phyloP scores from a whole-genome alignment of 805 yeast species.

The Candida khao-thaluensis region DNA sequence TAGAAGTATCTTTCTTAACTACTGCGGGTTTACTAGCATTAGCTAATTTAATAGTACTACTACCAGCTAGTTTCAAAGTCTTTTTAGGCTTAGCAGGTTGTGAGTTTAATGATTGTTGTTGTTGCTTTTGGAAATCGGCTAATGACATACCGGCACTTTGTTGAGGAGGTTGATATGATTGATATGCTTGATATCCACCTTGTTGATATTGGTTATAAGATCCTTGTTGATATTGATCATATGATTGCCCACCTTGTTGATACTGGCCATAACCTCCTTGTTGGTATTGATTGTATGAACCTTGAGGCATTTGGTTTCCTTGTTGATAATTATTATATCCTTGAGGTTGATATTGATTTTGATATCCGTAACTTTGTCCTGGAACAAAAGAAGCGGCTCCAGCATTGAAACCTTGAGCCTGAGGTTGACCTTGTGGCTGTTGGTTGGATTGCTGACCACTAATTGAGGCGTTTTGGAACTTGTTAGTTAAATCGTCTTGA shows the following conservation, averaged over 20 bases:
- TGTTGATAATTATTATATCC: constrained; percentile 5
- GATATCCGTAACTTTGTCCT: constrained; percentile 24
- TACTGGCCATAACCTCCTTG: constrained; percentile 12
- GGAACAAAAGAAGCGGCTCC: constrained; percentile 52
- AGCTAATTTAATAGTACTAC: constrained; percentile 64
- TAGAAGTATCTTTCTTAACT: constrained; percentile 18
- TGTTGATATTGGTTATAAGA: constrained; percentile 15
- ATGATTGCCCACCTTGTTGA: constrained; percentile 12
- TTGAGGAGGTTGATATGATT: constrained; percentile 18
- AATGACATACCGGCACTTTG: constrained; percentile 53
- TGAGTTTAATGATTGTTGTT: constrained; percentile 35
- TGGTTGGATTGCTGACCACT: constrained; percentile 21
- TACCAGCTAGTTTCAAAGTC: constrained; percentile 63
- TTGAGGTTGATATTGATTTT: constrained; percentile 14
- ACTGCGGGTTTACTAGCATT: constrained; percentile 41
- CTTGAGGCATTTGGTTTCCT: not conserved
- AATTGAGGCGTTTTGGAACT: constrained; percentile 43
- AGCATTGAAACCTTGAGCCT: constrained; percentile 42
- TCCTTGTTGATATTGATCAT: constrained; percentile 8
- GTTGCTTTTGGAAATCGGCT: constrained; percentile 78
- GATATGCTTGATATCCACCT: constrained; percentile 16
- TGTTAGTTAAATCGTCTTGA: constrained; percentile 45
- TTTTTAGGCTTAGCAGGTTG: constrained; percentile 61
- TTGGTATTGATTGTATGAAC: constrained; percentile 10
- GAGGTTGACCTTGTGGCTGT: constrained; percentile 4